Base-by-base conservation (phyloP, 2,329 filamentous ascomycete species). In the Ophiostoma quercus region DNA sequence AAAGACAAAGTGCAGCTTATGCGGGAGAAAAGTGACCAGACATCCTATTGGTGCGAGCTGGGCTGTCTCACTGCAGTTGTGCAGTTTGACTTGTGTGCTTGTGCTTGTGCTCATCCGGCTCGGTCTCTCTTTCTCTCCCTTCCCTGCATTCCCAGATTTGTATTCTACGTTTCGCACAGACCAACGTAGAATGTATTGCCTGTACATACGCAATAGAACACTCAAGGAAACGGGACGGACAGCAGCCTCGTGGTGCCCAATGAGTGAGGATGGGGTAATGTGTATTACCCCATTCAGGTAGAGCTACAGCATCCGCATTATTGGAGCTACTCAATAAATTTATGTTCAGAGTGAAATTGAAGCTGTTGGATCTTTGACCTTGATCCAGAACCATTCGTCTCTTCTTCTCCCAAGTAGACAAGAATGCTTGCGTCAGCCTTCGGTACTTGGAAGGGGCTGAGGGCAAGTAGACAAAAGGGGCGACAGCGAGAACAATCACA, bases 381-480 rank as follows among this genome's bases (percentile, higher is more conserved):
- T 14, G 14, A 5, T 2, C 34, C 34, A 37, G 34, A 3, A 37
- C 37, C 6, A 9, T 1, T 54, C 2, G 4, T 54, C 8, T 54
- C 51, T 25, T 8, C 22, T 8, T 57, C 43, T n/a, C 16, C 19
- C n/a, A 25, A 25, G 25, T 1, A 57, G 25, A 25, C 11, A 47
- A 54, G 60, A 51, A 34, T 47, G 39, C 41, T 68, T 70, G 69
- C 41, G 66, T 70, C 69, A 66, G 66, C 69, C 66, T 51, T 29
- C 57, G 69, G 66, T 32, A 68, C 19, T 57, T 39, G 22, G 51
- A 68, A n/a, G 57, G 66, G 66, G 66, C 57, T 66, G 66, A 57
- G 66, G 12, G 39, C 22, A 54, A 63, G 37, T 54, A 25, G 34
- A 69, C 43, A 62, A 67, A 32, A 34, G 16, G 22, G 29, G n/a